Conservation (phyloP, 83 land plant species). For the Larix sibirica region DNA sequence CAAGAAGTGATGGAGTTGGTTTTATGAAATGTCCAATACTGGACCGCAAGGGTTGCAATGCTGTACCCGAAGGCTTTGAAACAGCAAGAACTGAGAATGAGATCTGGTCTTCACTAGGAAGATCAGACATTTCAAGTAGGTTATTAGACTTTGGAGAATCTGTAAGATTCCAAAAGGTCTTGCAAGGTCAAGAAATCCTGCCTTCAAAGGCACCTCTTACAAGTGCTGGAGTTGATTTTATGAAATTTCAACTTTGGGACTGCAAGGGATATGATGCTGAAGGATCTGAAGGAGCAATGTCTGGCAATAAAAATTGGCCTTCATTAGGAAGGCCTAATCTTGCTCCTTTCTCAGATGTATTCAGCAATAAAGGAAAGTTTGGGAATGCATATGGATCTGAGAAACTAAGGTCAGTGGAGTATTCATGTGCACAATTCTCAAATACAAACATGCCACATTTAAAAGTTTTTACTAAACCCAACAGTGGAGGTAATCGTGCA, state of each 20-base stretch:
- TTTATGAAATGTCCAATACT: conserved; percentile 19
- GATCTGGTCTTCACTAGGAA: conserved; percentile 20
- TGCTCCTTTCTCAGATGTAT: neutral
- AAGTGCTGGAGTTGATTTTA: conserved; percentile 13
- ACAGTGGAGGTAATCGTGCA: neutral
- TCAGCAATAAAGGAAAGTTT: neutral
- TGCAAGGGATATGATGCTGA: neutral
- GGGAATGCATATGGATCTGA: conserved; percentile 5
- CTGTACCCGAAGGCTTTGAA: conserved; percentile 25
- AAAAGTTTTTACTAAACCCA: neutral
- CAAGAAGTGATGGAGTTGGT: conserved; percentile 25
- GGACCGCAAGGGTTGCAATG: conserved; percentile 21
- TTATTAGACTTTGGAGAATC: conserved; percentile 61
- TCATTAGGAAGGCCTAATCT: conserved; percentile 4
- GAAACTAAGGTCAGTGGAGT: neutral
- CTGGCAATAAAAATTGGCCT: conserved; percentile 9
- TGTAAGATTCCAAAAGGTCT: conserved; percentile 70
- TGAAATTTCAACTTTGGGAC: conserved; percentile 11
- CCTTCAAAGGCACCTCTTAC: conserved; percentile 21
- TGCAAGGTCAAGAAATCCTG: conserved; percentile 87
- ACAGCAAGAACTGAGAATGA: conserved; percentile 18
- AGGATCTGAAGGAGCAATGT: neutral
- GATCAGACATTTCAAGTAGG: conserved; percentile 29
- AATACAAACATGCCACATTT: conserved; percentile 11
- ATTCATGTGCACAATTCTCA: conserved; percentile 11